Conservation (phyloP, 345 rosid genomes). For the Iberis pinnata region DNA sequence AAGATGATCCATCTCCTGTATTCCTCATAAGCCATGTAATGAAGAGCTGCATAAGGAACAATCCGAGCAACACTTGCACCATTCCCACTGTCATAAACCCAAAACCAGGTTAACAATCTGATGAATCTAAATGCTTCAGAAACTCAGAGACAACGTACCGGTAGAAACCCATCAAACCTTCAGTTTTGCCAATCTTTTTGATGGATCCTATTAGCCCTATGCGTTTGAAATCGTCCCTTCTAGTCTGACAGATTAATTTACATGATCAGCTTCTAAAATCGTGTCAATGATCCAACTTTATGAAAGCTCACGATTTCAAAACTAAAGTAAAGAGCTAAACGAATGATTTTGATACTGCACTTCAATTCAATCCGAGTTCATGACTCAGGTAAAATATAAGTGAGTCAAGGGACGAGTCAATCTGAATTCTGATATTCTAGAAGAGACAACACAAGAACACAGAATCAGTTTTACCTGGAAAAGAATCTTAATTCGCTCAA, state of each 20-base stretch:
- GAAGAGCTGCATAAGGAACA: conserved; percentile 91
- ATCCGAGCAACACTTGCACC: conserved; percentile 94
- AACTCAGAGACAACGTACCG: conserved; percentile 39
- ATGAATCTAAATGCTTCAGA: neutral
- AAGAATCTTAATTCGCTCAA: conserved; percentile 87
- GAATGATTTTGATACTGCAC: neutral
- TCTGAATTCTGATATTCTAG: too few species aligned
- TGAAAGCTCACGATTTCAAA: neutral
- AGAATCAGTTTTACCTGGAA: conserved; percentile 54
- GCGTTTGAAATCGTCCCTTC: conserved; percentile 70
- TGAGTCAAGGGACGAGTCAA: neutral
- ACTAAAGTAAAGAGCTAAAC: conserved; percentile 5
- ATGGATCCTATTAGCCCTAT: conserved; percentile 61
- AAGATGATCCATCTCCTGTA: conserved; percentile 85
- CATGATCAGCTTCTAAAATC: conserved; percentile 8
- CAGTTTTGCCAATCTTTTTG: conserved; percentile 66
- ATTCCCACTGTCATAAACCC: conserved; percentile 54
- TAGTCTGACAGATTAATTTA: conserved; percentile 46
- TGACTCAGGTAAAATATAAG: neutral
- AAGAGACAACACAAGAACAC: too few species aligned
- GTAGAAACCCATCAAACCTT: conserved; percentile 84
- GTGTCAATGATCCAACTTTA: neutral
- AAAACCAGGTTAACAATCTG: neutral
- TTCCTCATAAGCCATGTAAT: conserved; percentile 89
- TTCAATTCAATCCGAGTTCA: conserved; percentile 3